Conservation (phyloP, 306 rosid genomes). For the Vigna hirtella region DNA sequence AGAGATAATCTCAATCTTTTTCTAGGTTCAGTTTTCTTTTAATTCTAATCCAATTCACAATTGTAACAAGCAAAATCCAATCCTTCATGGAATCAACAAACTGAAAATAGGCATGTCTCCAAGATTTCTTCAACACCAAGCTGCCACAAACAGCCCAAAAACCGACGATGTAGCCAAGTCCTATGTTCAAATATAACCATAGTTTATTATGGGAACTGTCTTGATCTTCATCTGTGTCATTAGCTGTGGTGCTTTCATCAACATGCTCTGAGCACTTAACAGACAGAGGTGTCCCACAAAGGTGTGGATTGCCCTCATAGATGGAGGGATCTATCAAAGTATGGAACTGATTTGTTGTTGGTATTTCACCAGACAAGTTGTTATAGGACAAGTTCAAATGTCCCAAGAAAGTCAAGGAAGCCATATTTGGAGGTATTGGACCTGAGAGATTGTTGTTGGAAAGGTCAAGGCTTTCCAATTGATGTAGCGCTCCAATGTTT, state of each 20-base stretch:
- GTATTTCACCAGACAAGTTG: slow-evolving; percentile 36
- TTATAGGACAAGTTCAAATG: slow-evolving; percentile 36
- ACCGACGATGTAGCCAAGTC: not conserved
- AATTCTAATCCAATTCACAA: not conserved
- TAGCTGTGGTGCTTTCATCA: not conserved
- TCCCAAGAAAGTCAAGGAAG: slow-evolving; percentile 35
- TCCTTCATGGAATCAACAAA: slow-evolving; percentile 6
- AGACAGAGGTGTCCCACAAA: not conserved
- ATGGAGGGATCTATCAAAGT: not conserved
- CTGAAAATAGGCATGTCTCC: not conserved
- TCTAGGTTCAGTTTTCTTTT: not conserved
- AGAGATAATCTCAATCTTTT: not conserved
- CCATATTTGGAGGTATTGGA: slow-evolving; percentile 30
- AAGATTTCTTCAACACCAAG: not conserved
- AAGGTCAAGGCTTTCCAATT: slow-evolving; percentile 39
- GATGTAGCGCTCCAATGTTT: not conserved
- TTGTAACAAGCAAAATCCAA: slow-evolving; percentile 1
- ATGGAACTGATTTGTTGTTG: slow-evolving; percentile 23
- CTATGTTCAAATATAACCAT: not conserved
- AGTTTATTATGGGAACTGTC: not conserved
- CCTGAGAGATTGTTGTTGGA: slow-evolving; percentile 31
- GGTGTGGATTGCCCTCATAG: slow-evolving; percentile 31
- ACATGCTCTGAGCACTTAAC: not conserved
- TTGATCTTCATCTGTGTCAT: not conserved
- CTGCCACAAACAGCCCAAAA: slow-evolving; percentile 19